Evolutionary conservation across 257 asterid genomes (phyloP).

Genomic region (Solanum lycopersicoides): DNA sequence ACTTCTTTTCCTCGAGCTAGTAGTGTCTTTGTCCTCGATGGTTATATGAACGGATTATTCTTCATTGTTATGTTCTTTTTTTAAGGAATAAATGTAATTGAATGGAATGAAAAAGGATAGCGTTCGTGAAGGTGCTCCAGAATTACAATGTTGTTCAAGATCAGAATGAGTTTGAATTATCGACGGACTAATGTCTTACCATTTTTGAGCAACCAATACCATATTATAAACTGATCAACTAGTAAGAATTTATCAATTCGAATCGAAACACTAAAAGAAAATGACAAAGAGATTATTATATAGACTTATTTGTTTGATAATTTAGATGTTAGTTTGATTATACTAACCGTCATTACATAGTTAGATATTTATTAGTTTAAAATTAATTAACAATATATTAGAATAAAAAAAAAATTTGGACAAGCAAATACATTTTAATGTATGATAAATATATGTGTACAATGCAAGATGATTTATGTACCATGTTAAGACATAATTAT

Average conservation of each 20-base stretch:
- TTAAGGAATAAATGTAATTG: background rate
- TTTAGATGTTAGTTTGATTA: background rate
- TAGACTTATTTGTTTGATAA: background rate
- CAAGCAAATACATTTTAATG: background rate
- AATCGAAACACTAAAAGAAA: too few species aligned
- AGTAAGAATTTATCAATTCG: background rate
- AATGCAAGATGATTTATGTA: background rate
- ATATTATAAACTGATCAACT: too few species aligned
- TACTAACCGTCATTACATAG: background rate
- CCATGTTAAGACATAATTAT: background rate
- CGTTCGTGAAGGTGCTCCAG: background rate
- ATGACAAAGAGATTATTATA: too few species aligned
- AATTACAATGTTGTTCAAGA: background rate
- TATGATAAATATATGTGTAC: background rate
- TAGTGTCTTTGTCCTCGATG: background rate
- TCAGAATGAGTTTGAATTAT: background rate
- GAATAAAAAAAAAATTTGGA: too few species aligned
- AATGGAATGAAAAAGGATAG: background rate
- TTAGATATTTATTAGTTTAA: background rate
- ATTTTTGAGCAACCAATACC: background rate
- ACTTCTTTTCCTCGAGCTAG: background rate
- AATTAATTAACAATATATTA: background rate
- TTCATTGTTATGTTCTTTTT: background rate
- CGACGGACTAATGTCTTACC: fast-evolving
- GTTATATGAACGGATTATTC: fast-evolving